These are phyloP conservation scores for Phanerodontia chrysosporium DNA, from an alignment of 768 basidiomycete genomes.

Conservation along the genomic window DNA sequence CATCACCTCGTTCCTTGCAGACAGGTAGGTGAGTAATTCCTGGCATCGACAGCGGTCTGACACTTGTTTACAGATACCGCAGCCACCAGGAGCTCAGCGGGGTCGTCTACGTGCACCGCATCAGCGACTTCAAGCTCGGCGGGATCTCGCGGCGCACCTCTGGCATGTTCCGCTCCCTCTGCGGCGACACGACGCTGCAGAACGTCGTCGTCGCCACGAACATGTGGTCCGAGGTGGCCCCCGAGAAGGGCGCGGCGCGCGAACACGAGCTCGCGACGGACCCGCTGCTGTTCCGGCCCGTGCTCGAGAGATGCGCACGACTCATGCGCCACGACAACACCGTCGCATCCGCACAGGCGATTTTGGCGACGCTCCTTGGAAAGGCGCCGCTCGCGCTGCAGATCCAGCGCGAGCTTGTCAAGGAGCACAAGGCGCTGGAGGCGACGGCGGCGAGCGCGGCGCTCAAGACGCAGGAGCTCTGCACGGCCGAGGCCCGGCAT, in stretches of 20 bases:
- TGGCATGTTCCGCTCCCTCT: constrained; percentile 46
- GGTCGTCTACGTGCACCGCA: constrained; percentile 19
- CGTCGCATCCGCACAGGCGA: constrained; percentile 35
- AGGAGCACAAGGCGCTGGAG: no score
- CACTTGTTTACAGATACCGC: constrained; percentile 10
- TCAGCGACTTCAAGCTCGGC: constrained; percentile 15
- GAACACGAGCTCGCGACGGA: no score
- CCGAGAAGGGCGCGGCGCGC: no score
- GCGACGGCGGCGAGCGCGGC: no score
- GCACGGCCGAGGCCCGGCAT: constrained; percentile 41
- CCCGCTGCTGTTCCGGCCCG: constrained; percentile 48
- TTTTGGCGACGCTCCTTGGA: constrained; percentile 40
- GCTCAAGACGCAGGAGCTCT: constrained; percentile 37
- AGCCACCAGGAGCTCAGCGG: constrained; percentile 14
- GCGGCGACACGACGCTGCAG: constrained; percentile 44
- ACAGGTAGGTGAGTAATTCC: constrained; percentile 2
- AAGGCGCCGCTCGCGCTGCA: constrained; percentile 34
- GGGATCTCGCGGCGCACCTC: constrained; percentile 43
- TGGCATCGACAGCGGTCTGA: no score
- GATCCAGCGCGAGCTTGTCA: no score
- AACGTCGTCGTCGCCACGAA: constrained; percentile 51
- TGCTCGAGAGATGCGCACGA: constrained; percentile 43
- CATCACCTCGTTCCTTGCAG: not conserved
- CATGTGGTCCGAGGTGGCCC: no score
- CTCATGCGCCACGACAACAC: constrained; percentile 40